phyloP scores from a whole-genome alignment of 768 basidiomycete species.

The Myochromella boudieri region DNA sequence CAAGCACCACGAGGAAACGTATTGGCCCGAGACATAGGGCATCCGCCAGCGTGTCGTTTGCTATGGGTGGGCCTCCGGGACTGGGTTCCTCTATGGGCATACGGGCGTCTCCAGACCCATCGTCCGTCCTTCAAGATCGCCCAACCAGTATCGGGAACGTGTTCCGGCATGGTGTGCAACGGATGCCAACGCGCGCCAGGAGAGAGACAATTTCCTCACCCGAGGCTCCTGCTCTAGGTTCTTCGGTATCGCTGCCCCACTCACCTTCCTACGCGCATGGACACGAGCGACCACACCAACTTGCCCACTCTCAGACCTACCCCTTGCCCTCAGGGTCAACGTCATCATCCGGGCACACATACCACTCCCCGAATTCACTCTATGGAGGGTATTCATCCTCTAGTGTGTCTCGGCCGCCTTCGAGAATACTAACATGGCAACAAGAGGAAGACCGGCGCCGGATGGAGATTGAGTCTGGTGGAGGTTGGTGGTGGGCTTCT shows the following conservation, averaged over 20 bases:
- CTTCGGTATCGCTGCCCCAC: too few species aligned
- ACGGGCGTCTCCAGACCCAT: not conserved
- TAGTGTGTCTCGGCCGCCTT: conserved; percentile 12
- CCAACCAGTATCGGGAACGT: too few species aligned
- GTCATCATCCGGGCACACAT: not conserved
- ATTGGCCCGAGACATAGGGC: not conserved
- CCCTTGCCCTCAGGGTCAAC: not conserved
- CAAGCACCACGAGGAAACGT: not conserved
- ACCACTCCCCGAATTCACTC: conserved; percentile 13
- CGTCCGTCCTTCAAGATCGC: not conserved
- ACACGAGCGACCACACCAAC: too few species aligned
- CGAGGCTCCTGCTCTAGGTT: too few species aligned
- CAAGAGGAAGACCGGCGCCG: conserved; percentile 10
- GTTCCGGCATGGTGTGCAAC: too few species aligned
- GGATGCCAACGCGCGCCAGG: too few species aligned
- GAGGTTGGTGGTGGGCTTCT: conserved; percentile 15
- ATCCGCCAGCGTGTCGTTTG: not conserved
- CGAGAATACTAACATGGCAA: conserved; percentile 9
- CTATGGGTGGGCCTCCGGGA: not conserved
- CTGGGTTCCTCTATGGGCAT: not conserved
- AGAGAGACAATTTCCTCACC: too few species aligned
- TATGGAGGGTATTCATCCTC: too few species aligned
- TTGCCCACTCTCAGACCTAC: not conserved
- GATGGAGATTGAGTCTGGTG: conserved; percentile 5
- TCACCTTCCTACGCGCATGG: too few species aligned